phyloP scores from a whole-genome alignment of 169 alveolate genomes.

The Eimeria mitis region DNA sequence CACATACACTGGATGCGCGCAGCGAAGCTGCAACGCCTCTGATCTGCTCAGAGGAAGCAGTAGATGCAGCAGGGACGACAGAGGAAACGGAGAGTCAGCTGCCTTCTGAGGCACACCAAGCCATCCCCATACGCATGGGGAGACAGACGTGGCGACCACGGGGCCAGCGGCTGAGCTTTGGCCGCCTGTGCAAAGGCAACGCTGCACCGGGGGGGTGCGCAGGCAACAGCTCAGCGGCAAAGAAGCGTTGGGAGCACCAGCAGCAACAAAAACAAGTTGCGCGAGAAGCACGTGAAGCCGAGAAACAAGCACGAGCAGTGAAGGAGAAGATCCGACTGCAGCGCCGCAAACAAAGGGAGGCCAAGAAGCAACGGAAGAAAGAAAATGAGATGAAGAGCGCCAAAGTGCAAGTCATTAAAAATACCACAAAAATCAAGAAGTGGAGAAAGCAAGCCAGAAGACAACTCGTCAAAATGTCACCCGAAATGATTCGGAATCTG shows the following conservation, averaged over 20 bases:
- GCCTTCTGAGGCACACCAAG: background rate
- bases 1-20: background rate
- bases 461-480: conserved; percentile 81
- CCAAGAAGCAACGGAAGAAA: conserved; percentile 66
- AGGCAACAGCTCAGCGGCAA: conserved; percentile 30
- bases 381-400: conserved; percentile 75
- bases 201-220: conserved; percentile 48
- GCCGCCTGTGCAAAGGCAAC: conserved; percentile 54
- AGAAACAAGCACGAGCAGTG: conserved; percentile 29
- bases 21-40: background rate
- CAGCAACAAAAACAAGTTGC: conserved; percentile 26
- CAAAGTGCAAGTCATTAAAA: conserved; percentile 66
- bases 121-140: conserved; percentile 51
- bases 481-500: conserved; percentile 77
- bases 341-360: conserved; percentile 73
- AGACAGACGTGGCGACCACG: conserved; percentile 73
- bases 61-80: background rate
- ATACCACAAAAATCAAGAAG: conserved; percentile 59
- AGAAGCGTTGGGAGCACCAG: conserved; percentile 62
- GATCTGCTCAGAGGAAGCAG: background rate
- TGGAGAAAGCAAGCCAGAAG: conserved; percentile 71
- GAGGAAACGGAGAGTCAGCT: background rate
- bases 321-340: conserved; percentile 25
- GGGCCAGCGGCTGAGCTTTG: conserved; percentile 70
- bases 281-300: conserved; percentile 33